Percentiles rank a stretch among this genome's conserved stretches.
Evolutionary conservation across 2,329 filamentous ascomycete genomes (phyloP).

Genomic region (Lecanosticta acicola): DNA sequence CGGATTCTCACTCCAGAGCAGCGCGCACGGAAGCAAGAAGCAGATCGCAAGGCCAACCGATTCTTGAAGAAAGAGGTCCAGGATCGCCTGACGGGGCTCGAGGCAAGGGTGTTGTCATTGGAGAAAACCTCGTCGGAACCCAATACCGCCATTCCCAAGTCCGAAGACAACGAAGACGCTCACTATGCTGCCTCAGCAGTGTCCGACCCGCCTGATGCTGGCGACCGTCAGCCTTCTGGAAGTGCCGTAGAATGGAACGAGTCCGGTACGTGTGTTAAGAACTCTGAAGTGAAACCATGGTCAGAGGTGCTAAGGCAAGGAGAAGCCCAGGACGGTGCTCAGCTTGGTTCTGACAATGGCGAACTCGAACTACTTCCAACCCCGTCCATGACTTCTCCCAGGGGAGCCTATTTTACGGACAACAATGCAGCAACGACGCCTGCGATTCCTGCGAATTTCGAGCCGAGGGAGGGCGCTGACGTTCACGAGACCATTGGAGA

Average conservation of each 20-base stretch:
- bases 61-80: constrained; percentile 24
- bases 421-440: not conserved
- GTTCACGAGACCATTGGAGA: not conserved
- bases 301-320: not conserved
- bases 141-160: too few species aligned
- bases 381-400: not conserved
- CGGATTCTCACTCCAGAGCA: constrained; percentile 22
- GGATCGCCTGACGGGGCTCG: constrained; percentile 18
- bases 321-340: not conserved
- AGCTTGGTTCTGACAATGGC: not conserved
- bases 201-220: not conserved
- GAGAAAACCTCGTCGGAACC: constrained; percentile 6
- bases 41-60: constrained; percentile 21
- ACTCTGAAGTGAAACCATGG: not conserved
- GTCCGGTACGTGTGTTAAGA: not conserved
- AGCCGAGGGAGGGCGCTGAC: not conserved
- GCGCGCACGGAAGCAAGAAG: constrained; percentile 21
- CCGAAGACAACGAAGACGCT: too few species aligned
- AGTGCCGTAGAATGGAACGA: not conserved
- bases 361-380: not conserved
- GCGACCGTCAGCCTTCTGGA: not conserved
- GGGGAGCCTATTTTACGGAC: not conserved
- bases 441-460: not conserved
- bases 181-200: too few species aligned
- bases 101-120: constrained; percentile 17